Conservation (phyloP, 345 rosid species). For the Sonneratia caseolaris region DNA sequence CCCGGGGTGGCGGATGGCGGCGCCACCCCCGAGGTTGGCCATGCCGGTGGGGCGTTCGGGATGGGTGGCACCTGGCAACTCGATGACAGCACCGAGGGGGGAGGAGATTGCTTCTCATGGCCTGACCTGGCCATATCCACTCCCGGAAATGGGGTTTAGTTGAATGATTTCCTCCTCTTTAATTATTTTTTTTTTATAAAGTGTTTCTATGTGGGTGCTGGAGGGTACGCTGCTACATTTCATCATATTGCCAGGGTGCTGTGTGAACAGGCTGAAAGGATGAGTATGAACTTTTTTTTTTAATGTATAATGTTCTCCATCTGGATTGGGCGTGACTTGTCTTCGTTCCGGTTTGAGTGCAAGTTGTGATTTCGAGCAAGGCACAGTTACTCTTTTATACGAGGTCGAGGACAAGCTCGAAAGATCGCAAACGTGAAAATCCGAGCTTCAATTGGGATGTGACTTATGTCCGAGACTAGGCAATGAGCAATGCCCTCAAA, state of each 20-base stretch:
- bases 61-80: slow-evolving; percentile 69
- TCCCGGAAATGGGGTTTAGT: slow-evolving; percentile 54
- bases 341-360: too few relatives aligned
- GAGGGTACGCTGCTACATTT: not conserved
- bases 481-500: too few relatives aligned
- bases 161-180: slow-evolving; percentile 24
- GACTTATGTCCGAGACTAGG: too few relatives aligned
- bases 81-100: slow-evolving; percentile 51
- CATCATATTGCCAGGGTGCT: not conserved
- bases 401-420: too few relatives aligned
- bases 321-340: too few relatives aligned
- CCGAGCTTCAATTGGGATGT: too few relatives aligned
- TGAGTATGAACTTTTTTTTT: not conserved
- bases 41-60: slow-evolving; percentile 16
- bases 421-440: too few relatives aligned
- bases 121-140: slow-evolving; percentile 92
- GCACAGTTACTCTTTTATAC: too few relatives aligned
- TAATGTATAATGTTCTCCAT: not conserved
- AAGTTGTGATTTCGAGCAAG: too few relatives aligned
- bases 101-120: slow-evolving; percentile 77
- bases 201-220: not conserved
- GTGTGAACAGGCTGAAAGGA: slow-evolving; percentile 5
- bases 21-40: slow-evolving; percentile 10
- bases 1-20: slow-evolving; percentile 38
- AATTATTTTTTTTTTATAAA: not conserved